Percentiles rank a stretch among this genome's conserved stretches.
These are phyloP conservation scores for Penicillium sumatraense DNA, from an alignment of 2,329 filamentous ascomycete species.

Conservation along the genomic window DNA sequence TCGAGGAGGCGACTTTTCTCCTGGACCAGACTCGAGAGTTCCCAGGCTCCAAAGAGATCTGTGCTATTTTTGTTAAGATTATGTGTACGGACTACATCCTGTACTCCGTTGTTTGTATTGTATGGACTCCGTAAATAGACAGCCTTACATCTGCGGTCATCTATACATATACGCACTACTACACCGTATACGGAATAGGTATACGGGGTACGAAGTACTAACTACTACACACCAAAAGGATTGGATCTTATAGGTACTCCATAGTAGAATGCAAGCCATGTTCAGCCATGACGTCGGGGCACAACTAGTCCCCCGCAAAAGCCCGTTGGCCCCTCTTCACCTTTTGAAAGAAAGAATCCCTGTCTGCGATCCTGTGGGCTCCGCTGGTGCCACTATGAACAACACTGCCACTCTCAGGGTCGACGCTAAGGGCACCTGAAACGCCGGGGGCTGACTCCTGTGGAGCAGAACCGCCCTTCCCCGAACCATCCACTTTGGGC, in stretches of 20 bases:
- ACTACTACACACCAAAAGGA: too few species aligned
- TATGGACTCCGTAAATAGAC: too few species aligned
- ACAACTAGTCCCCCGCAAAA: constrained; percentile 30
- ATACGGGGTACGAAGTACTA: background rate
- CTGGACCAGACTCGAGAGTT: background rate
- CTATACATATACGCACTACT: background rate
- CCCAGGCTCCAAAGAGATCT: background rate
- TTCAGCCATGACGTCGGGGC: constrained; percentile 21
- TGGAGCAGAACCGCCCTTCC: constrained; percentile 12
- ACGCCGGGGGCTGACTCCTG: constrained; percentile 26
- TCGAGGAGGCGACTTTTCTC: constrained; percentile 2
- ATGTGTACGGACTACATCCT: background rate
- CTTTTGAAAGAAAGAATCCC: constrained; percentile 27
- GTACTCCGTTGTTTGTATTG: background rate
- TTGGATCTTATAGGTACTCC: background rate
- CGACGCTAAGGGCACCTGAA: constrained; percentile 37
- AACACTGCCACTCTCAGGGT: constrained; percentile 38
- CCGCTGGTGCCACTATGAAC: constrained; percentile 25
- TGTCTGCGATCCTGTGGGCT: constrained; percentile 36
- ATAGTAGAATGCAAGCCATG: background rate
- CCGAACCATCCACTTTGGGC: background rate
- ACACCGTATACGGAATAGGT: background rate
- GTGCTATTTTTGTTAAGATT: background rate
- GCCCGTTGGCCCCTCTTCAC: constrained; percentile 23
- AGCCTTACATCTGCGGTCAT: too few species aligned